These are phyloP conservation scores for Setaria viridis DNA, from an alignment of 202 grass and related monocot species.

Conservation along the genomic window DNA sequence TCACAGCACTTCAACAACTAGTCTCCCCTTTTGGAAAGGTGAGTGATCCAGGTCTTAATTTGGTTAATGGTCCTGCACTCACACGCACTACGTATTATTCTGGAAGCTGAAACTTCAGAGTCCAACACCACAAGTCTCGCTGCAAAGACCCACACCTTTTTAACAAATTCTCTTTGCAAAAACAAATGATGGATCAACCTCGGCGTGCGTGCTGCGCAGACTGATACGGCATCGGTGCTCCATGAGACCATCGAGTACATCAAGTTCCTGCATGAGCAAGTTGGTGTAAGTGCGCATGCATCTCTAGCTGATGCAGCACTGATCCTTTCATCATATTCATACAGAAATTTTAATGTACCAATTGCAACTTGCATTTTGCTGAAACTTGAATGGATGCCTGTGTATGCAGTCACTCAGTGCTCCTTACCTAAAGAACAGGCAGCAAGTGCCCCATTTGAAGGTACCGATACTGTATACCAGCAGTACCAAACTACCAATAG, in stretches of 20 bases:
- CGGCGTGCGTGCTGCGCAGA: slow-evolving; percentile 57
- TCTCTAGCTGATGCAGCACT: not conserved
- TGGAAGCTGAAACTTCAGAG: slow-evolving; percentile 31
- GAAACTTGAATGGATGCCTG: not conserved
- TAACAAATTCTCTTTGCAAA: slow-evolving; percentile 38
- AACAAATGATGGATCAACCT: slow-evolving; percentile 44
- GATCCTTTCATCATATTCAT: slow-evolving; percentile 23
- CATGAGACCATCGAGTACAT: slow-evolving; percentile 98
- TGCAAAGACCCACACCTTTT: slow-evolving; percentile 48
- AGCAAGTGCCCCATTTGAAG: slow-evolving; percentile 77
- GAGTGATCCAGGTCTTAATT: slow-evolving; percentile 35
- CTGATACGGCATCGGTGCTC: slow-evolving; percentile 97
- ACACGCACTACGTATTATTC: slow-evolving; percentile 38
- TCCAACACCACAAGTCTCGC: slow-evolving; percentile 11
- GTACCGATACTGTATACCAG: slow-evolving; percentile 33
- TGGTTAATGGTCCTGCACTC: slow-evolving; percentile 43
- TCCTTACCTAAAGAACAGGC: slow-evolving; percentile 84
- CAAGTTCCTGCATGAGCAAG: slow-evolving; percentile 98
- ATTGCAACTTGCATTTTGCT: not conserved
- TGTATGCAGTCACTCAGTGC: slow-evolving; percentile 71
- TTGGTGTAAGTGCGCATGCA: slow-evolving; percentile 71
- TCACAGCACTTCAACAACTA: slow-evolving; percentile 96
- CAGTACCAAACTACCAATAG: not conserved
- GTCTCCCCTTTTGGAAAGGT: slow-evolving; percentile 99
- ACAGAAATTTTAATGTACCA: slow-evolving; percentile 15